A percentile compares a stretch with the other conserved stretches of the same genome.
Evolutionary conservation across 768 basidiomycete species (phyloP).

Genomic region (Russula earlei): DNA sequence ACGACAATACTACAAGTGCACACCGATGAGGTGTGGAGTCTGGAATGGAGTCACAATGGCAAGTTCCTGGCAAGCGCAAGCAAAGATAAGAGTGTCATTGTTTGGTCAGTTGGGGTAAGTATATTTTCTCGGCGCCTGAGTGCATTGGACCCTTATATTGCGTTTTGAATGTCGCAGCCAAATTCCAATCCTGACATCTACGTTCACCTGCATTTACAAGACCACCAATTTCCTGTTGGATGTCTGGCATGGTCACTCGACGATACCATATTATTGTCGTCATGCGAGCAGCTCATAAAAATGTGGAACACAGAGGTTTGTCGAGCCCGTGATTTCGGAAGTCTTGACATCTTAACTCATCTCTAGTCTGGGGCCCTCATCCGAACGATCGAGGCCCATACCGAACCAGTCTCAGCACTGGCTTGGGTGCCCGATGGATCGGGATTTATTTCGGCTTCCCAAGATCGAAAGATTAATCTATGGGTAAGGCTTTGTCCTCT

Average conservation of each 20-base stretch:
- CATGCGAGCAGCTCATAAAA: conserved; percentile 71
- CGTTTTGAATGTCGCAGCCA: conserved; percentile 9
- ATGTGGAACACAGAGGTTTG: conserved; percentile 84
- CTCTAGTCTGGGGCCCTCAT: conserved; percentile 65
- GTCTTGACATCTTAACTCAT: conserved; percentile 8
- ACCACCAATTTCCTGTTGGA: conserved; percentile 72
- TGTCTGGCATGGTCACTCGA: conserved; percentile 91
- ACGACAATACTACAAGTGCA: conserved; percentile 82
- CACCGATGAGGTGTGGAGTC: conserved; percentile 89
- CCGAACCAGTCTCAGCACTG: conserved; percentile 77
- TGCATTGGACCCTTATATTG: background rate
- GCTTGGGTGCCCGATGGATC: conserved; percentile 83
- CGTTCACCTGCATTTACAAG: conserved; percentile 51
- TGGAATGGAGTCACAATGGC: conserved; percentile 93
- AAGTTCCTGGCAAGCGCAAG: conserved; percentile 77
- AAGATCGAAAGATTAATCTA: conserved; percentile 74
- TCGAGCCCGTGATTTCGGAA: background rate
- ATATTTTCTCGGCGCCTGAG: conserved; percentile 6
- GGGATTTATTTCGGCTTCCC: conserved; percentile 81
- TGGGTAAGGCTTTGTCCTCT: conserved; percentile 49
- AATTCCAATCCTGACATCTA: conserved; percentile 42
- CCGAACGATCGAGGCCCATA: conserved; percentile 57
- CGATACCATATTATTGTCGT: conserved; percentile 73
- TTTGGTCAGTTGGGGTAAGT: conserved; percentile 80
- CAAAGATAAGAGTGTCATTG: conserved; percentile 78